These are phyloP conservation scores for Xylariaceae sp. DNA, from an alignment of 2,329 filamentous ascomycete species.

Conservation along the genomic window DNA sequence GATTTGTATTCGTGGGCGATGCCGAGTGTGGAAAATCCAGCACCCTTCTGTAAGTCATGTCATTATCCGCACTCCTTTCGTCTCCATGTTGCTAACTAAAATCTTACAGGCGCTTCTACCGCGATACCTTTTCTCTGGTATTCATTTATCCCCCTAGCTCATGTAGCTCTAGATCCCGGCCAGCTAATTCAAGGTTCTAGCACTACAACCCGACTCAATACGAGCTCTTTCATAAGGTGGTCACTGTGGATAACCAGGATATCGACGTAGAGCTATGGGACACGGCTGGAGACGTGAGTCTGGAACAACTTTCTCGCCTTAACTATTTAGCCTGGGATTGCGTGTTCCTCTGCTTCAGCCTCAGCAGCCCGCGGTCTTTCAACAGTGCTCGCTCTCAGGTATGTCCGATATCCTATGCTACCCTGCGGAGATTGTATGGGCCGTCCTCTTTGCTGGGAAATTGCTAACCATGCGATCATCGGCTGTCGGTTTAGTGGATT, in stretches of 20 bases:
- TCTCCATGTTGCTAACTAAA: constrained; percentile 2
- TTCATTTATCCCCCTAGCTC: background rate
- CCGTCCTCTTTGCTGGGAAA: background rate
- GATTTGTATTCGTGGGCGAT: constrained; percentile 33
- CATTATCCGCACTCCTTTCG: background rate
- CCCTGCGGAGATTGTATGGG: background rate
- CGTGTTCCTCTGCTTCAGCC: constrained; percentile 37
- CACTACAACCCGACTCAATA: constrained; percentile 27
- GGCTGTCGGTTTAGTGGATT: constrained; percentile 50
- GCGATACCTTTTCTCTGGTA: constrained; percentile 26
- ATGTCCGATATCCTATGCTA: constrained; percentile 5
- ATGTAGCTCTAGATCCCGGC: background rate
- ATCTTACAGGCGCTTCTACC: constrained; percentile 28
- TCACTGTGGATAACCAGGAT: constrained; percentile 23
- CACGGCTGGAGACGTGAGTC: constrained; percentile 26
- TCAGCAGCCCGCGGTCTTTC: constrained; percentile 32
- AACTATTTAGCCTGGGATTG: constrained; percentile 35
- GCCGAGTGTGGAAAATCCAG: constrained; percentile 31
- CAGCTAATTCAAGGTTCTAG: constrained; percentile 13
- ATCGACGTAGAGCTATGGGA: constrained; percentile 35
- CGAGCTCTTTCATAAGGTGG: constrained; percentile 29
- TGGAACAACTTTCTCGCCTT: constrained; percentile 30
- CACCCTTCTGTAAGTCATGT: constrained; percentile 28
- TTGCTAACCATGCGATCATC: constrained; percentile 6
- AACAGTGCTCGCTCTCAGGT: constrained; percentile 30